These are phyloP conservation scores for Phytophthora ohioensis DNA, from an alignment of 352 stramenopile genomes.

Conservation along the genomic window DNA sequence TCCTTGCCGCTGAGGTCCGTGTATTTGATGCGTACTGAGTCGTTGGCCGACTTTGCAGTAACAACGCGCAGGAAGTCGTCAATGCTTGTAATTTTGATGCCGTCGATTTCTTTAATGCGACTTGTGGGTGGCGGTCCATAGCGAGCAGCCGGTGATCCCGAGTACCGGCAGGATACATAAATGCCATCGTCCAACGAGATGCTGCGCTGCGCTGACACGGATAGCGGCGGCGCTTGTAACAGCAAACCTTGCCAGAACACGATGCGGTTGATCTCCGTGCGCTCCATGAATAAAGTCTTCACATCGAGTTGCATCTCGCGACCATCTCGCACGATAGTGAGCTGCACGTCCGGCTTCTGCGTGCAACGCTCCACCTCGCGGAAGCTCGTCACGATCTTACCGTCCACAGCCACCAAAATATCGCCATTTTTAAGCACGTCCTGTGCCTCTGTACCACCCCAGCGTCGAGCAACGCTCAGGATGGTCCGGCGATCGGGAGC, in stretches of 20 bases:
- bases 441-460: constrained; percentile 77
- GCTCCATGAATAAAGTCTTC: constrained; percentile 84
- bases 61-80: constrained; percentile 91
- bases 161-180: constrained; percentile 90
- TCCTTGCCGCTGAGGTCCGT: constrained; percentile 90
- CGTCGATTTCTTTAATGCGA: constrained; percentile 93
- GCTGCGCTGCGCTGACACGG: constrained; percentile 84
- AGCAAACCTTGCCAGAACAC: constrained; percentile 93
- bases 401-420: constrained; percentile 88
- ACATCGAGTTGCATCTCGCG: constrained; percentile 73
- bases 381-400: constrained; percentile 87
- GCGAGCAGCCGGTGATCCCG: constrained; percentile 87
- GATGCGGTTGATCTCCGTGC: constrained; percentile 91
- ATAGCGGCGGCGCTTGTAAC: constrained; percentile 89
- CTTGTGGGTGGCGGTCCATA: constrained; percentile 90
- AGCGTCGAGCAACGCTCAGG: constrained; percentile 78
- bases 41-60: constrained; percentile 54
- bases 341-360: constrained; percentile 79
- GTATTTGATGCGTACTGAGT: constrained; percentile 92
- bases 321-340: constrained; percentile 89
- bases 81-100: constrained; percentile 85
- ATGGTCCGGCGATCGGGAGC: constrained; percentile 78
- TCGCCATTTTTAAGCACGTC: constrained; percentile 84
- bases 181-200: constrained; percentile 87
- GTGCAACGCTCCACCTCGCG: constrained; percentile 83